Evolutionary conservation across 768 basidiomycete species (phyloP).

Genomic region (Kwoniella dendrophila): DNA sequence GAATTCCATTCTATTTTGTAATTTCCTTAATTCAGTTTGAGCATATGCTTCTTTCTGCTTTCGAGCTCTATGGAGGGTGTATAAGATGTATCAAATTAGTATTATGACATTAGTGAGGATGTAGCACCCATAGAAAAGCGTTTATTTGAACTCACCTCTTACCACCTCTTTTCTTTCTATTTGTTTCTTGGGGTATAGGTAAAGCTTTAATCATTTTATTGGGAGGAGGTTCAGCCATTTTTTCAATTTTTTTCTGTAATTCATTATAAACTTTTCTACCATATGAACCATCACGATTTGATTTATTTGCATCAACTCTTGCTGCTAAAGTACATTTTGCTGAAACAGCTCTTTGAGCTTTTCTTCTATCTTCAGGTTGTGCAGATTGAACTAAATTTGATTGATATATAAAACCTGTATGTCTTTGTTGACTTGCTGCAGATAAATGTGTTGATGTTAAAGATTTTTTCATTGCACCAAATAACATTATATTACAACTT

Average conservation of each 20-base stretch:
- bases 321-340: slow-evolving; percentile 89
- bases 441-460: slow-evolving; percentile 77
- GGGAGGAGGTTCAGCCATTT: slow-evolving; percentile 90
- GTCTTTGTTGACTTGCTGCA: slow-evolving; percentile 77
- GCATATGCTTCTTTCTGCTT: slow-evolving; percentile 99
- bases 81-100: too few species aligned
- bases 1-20: slow-evolving; percentile 95
- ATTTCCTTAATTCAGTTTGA: slow-evolving; percentile 91
- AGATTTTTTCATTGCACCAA: slow-evolving; percentile 92
- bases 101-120: neutral
- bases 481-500: slow-evolving; percentile 83
- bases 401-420: slow-evolving; percentile 96
- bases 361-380: slow-evolving; percentile 85
- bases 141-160: slow-evolving; percentile 78
- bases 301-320: slow-evolving; percentile 88
- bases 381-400: slow-evolving; percentile 82
- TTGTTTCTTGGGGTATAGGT: slow-evolving; percentile 91
- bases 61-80: slow-evolving; percentile 71
- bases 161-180: slow-evolving; percentile 89
- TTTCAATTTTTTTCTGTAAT: slow-evolving; percentile 81
- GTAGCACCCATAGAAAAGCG: neutral
- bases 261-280: too few species aligned
- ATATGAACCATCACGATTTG: slow-evolving; percentile 72
- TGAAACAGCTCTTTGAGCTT: slow-evolving; percentile 88
- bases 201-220: slow-evolving; percentile 89